Conservation (phyloP, 257 asterid species). For the Solanum sejunctum region DNA sequence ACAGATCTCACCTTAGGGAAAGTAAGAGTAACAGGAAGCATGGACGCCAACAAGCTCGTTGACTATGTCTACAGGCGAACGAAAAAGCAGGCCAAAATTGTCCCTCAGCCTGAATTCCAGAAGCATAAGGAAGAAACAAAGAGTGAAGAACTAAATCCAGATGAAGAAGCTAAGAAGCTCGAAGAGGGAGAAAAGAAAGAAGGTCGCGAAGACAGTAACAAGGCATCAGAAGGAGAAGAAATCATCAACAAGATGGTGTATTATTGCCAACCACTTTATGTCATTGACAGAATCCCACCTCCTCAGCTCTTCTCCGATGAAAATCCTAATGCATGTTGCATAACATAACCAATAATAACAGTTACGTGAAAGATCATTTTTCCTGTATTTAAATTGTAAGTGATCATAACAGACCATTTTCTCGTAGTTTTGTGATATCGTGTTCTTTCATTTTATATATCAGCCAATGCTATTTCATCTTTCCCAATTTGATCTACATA, state of each 20-base stretch:
- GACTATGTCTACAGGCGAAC: slow-evolving; percentile 73
- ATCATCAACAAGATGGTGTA: slow-evolving; percentile 27
- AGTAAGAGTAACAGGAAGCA: slow-evolving; percentile 64
- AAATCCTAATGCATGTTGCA: slow-evolving; percentile 79
- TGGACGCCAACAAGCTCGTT: slow-evolving; percentile 62
- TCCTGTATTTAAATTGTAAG: neutral
- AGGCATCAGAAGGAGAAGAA: neutral
- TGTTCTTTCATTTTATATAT: neutral
- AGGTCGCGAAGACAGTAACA: slow-evolving; percentile 4
- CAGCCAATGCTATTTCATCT: neutral
- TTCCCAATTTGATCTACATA: neutral
- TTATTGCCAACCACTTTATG: slow-evolving; percentile 45
- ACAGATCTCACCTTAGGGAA: slow-evolving; percentile 58
- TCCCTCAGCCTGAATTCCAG: slow-evolving; percentile 41
- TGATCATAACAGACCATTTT: neutral
- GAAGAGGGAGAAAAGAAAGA: slow-evolving; percentile 1
- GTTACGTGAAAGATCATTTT: neutral
- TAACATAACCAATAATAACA: slow-evolving; percentile 15
- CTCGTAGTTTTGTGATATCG: neutral
- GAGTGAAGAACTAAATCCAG: slow-evolving; percentile 27
- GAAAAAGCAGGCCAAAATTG: slow-evolving; percentile 72
- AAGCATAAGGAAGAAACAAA: slow-evolving; percentile 20
- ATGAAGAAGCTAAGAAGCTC: slow-evolving; percentile 6
- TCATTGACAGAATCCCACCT: slow-evolving; percentile 62
- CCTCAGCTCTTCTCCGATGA: slow-evolving; percentile 88